Evolutionary conservation across 106 monocot genomes (phyloP).

Genomic region (Cymbidium sinense): DNA sequence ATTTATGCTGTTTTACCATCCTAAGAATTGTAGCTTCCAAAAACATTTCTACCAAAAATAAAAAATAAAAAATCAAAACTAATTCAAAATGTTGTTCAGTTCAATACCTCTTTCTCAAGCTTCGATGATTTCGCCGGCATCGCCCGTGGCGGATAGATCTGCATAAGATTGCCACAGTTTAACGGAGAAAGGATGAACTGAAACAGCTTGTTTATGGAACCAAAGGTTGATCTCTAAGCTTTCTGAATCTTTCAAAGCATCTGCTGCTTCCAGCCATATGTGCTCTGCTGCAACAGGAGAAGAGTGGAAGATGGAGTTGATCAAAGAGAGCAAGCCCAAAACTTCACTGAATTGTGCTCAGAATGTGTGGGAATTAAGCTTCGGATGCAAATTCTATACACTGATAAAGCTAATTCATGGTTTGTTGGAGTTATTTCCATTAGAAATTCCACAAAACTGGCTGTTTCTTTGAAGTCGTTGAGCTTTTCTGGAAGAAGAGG

Average conservation of each 20-base stretch:
- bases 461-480: slow-evolving; percentile 45
- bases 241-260: slow-evolving; percentile 24
- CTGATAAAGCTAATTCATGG: slow-evolving; percentile 56
- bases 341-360: slow-evolving; percentile 26
- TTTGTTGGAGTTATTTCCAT: slow-evolving; percentile 74
- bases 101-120: slow-evolving; percentile 67
- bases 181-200: slow-evolving; percentile 81
- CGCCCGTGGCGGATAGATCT: slow-evolving; percentile 13
- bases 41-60: background rate
- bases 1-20: background rate
- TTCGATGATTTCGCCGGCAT: slow-evolving; percentile 33
- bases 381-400: slow-evolving; percentile 24
- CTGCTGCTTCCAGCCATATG: slow-evolving; percentile 53
- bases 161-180: slow-evolving; percentile 71
- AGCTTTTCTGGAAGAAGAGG: slow-evolving; percentile 46
- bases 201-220: slow-evolving; percentile 58
- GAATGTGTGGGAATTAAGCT: slow-evolving; percentile 12
- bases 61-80: background rate
- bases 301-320: slow-evolving; percentile 61
- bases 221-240: slow-evolving; percentile 26
- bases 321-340: slow-evolving; percentile 70
- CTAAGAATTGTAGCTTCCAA: background rate
- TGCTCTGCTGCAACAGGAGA: slow-evolving; percentile 71
- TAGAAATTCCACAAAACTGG: slow-evolving; percentile 56
- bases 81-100: slow-evolving; percentile 4